Percentiles rank a stretch among this genome's conserved stretches.
Evolutionary conservation across 1,284 basidiomycete species (phyloP).

Genomic region (Ustilago tritici): DNA sequence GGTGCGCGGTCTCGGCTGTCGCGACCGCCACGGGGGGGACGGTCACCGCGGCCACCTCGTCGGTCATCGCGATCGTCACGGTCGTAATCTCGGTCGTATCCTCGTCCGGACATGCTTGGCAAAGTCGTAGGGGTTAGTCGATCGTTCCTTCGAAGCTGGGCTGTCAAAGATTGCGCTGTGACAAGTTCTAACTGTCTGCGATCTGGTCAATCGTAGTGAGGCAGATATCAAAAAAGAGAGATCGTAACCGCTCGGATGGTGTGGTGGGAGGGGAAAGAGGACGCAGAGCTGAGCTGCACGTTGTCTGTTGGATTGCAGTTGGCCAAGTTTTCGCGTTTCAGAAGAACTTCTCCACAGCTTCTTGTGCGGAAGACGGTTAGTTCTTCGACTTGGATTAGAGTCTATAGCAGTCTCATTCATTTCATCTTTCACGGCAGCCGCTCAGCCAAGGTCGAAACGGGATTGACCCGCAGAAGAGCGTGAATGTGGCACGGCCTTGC

Average conservation of each 20-base stretch:
- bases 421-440: not conserved
- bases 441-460: too few species aligned
- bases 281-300: conserved; percentile 4
- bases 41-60: conserved; percentile 27
- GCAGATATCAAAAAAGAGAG: not conserved
- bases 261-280: conserved; percentile 14
- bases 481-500: conserved; percentile 1
- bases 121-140: not conserved
- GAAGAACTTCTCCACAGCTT: conserved; percentile 13
- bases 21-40: conserved; percentile 13
- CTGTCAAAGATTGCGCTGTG: not conserved
- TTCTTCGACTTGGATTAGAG: not conserved
- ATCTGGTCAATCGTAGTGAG: not conserved
- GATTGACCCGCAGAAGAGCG: not conserved
- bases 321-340: conserved; percentile 8
- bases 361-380: not conserved
- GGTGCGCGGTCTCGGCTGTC: conserved; percentile 42
- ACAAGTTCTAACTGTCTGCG: too few species aligned
- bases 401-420: conserved; percentile 18
- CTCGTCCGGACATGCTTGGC: conserved; percentile 36
- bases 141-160: not conserved
- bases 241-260: not conserved
- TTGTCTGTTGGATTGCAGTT: not conserved
- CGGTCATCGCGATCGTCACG: conserved; percentile 48
- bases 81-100: conserved; percentile 42